These are phyloP conservation scores for Xylariaceae sp. DNA, from an alignment of 2,329 filamentous ascomycete species.

Conservation along the genomic window DNA sequence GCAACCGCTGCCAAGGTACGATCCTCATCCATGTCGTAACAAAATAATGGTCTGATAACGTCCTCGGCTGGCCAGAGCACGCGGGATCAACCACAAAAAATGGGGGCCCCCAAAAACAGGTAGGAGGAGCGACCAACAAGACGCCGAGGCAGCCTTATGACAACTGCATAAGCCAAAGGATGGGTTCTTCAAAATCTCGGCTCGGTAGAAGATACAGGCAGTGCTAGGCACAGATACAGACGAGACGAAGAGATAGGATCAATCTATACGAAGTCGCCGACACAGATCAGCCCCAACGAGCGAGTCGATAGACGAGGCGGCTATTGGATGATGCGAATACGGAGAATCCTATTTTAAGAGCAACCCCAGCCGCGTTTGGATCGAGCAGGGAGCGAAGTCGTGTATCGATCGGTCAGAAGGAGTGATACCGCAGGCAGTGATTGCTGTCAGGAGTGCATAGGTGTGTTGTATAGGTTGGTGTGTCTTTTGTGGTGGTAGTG, in stretches of 20 bases:
- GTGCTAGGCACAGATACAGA: constrained; percentile 5
- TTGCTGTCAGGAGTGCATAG: constrained; percentile 4
- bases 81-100: background rate
- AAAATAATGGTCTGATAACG: constrained; percentile 4
- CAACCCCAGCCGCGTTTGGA: background rate
- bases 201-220: constrained; percentile 13
- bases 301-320: constrained; percentile 3
- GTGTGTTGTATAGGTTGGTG: background rate
- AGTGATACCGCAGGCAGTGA: constrained; percentile 1
- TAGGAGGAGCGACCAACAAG: constrained; percentile 22
- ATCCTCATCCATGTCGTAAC: constrained; percentile 47
- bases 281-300: constrained; percentile 10
- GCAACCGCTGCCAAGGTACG: constrained; percentile 49
- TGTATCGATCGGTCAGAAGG: constrained; percentile 4
- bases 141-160: constrained; percentile 24
- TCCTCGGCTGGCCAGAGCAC: background rate
- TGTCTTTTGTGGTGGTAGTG: no score
- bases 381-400: background rate
- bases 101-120: background rate
- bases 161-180: constrained; percentile 26
- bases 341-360: background rate
- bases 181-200: constrained; percentile 3
- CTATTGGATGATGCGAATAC: background rate
- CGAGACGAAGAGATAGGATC: constrained; percentile 8
- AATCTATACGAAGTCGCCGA: constrained; percentile 5